These are phyloP conservation scores for Bolboschoenoplectus hybrid DNA, from an alignment of 202 grass and related monocot species.

Conservation along the genomic window DNA sequence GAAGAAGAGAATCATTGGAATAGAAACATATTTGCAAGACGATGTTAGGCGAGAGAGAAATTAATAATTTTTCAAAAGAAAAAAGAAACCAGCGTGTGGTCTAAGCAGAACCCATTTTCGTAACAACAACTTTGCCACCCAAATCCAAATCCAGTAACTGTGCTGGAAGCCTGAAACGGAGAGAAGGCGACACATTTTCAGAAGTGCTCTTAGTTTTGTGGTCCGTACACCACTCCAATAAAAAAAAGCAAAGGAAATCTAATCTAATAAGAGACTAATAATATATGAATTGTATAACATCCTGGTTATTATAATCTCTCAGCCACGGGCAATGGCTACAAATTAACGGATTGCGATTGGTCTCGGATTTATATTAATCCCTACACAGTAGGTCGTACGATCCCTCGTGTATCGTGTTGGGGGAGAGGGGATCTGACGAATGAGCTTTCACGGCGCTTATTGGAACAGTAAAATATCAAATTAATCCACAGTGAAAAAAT, in stretches of 20 bases:
- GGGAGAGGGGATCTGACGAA: background rate
- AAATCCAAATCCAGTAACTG: background rate
- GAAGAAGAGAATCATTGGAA: too few relatives aligned
- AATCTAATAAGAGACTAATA: background rate
- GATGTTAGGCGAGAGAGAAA: too few relatives aligned
- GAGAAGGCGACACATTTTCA: background rate
- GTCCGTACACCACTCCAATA: background rate
- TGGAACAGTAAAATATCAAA: background rate
- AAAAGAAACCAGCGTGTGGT: background rate
- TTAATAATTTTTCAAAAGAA: background rate
- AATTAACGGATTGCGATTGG: background rate
- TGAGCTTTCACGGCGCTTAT: constrained; percentile 22
- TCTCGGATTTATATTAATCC: constrained; percentile 19
- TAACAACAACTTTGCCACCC: background rate
- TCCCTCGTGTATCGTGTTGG: constrained; percentile 30
- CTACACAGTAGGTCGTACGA: constrained; percentile 1
- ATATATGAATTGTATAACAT: background rate
- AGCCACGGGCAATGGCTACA: background rate
- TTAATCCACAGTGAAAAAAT: constrained; percentile 24
- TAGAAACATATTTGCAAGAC: too few relatives aligned
- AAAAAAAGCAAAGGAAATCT: background rate
- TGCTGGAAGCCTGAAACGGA: background rate
- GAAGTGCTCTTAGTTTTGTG: background rate
- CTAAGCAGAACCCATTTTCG: background rate
- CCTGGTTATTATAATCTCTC: background rate